Percentiles rank a stretch among this genome's conserved stretches.
Evolutionary conservation across 495 filamentous ascomycete genomes (phyloP).

Genomic region (Xanthoparmelia taractica): DNA sequence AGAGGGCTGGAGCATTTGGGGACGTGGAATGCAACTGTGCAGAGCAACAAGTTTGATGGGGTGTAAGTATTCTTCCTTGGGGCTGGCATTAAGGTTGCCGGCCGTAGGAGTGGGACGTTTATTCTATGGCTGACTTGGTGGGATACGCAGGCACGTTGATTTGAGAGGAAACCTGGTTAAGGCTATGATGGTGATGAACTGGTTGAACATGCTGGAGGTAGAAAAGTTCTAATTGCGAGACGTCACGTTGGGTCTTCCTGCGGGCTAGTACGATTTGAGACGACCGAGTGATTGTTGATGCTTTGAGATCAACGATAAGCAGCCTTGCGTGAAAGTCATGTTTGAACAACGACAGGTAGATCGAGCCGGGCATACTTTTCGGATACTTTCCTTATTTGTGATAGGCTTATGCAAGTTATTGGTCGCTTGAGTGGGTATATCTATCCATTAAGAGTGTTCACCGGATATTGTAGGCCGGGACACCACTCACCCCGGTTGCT

Average conservation of each 20-base stretch:
- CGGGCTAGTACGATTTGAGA: neutral
- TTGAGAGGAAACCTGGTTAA: constrained; percentile 46
- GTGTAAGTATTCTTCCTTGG: constrained; percentile 29
- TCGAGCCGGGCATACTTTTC: neutral
- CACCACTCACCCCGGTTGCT: neutral
- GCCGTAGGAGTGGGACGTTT: neutral
- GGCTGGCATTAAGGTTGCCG: neutral
- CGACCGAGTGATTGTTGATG: neutral
- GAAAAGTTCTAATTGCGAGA: constrained; percentile 18
- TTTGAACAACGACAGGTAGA: neutral
- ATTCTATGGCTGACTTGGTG: constrained; percentile 8
- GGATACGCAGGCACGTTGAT: constrained; percentile 37
- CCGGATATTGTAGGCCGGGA: neutral
- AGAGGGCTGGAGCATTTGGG: constrained; percentile 44
- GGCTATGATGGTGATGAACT: constrained; percentile 52
- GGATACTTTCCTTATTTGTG: neutral
- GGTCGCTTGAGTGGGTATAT: neutral
- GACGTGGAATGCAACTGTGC: constrained; percentile 49
- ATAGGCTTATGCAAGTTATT: neutral
- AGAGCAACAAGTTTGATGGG: constrained; percentile 45
- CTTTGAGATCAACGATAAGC: neutral
- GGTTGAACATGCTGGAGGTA: constrained; percentile 35
- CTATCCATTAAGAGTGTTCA: neutral
- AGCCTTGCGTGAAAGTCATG: neutral
- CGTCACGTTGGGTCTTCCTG: neutral